phyloP scores from a whole-genome alignment of 345 rosid genomes.

The Eucalyptus marginata region DNA sequence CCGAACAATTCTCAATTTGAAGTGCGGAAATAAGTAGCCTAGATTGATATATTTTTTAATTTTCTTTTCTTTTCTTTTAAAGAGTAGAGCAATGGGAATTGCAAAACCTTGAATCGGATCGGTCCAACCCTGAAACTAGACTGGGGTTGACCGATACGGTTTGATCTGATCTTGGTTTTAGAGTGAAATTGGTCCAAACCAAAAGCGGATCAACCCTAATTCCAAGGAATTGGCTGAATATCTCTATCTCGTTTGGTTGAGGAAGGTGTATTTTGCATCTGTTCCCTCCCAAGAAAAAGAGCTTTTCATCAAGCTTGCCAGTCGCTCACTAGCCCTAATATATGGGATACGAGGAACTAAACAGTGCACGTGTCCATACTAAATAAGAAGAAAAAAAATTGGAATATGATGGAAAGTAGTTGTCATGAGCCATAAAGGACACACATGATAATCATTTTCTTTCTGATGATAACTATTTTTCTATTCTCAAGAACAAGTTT shows the following conservation, averaged over 20 bases:
- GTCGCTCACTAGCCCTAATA: not conserved
- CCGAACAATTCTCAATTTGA: no score
- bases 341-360: not conserved
- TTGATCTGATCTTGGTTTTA: no score
- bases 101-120: no score
- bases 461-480: fast-evolving
- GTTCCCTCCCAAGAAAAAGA: not conserved
- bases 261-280: not conserved
- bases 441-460: no score
- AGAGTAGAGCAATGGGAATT: no score
- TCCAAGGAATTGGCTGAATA: not conserved
- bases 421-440: not conserved
- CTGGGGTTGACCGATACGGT: no score
- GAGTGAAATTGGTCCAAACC: no score
- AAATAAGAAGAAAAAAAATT: not conserved
- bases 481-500: fast-evolving
- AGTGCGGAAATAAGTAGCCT: no score
- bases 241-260: not conserved
- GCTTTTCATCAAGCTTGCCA: not conserved
- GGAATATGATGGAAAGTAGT: not conserved
- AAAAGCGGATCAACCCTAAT: no score
- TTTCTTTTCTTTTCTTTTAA: no score
- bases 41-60: no score
- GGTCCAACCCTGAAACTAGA: no score
- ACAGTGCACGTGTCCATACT: not conserved